Base-by-base conservation (phyloP, 176 grass and related monocot species). In the Typha latifolia region DNA sequence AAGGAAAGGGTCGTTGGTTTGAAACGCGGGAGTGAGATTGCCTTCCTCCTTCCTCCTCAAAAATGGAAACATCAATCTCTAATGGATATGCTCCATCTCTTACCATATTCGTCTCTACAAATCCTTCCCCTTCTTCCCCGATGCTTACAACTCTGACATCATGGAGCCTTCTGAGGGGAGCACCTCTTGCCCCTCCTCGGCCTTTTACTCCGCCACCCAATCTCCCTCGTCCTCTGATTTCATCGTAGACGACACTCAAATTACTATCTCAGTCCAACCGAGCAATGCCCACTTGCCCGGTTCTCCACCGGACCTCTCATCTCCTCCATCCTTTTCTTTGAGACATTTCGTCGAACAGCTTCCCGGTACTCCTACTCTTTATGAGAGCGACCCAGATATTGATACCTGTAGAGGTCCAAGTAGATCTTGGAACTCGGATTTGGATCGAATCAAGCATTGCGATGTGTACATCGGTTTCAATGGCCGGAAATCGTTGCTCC, bases 401-500 rank as follows among this genome's bases (percentile, higher is more conserved):
- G 53, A 57, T 2, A 7, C 53, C 15, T 20, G 7, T 20, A 8
- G n/a, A 1, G n/a, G n/a, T 21, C 53, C 51, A 15, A 15, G 5
- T 56, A 1, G 16, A 18, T 59, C 53, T 22, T 21, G 16, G 14
- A 15, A 15, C 18, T 21, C 10, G 53, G 53, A 68, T 43, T 0
- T 10, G 37, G 37, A 43, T 31, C 72, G 49, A 23, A 69, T 67
- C 32, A 52, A 55, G 21, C 49, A 22, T 20, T 92, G 81, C 53
- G 90, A 93, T 15, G 82, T 88, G 48, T 88, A 80, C 29, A n/a
- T 85, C 1, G 76, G 85, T 1, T 67, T 65, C 73, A 12, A 66
- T 22, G 65, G 72, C 5, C n/a, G 68, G 15, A 5, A 59, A 15
- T 61, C 22, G 32, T 21, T 51, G 49, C 62, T 66, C 3, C 48